Evolutionary conservation across 768 basidiomycete genomes (phyloP).

Genomic region (Leccinum subtestaceum): DNA sequence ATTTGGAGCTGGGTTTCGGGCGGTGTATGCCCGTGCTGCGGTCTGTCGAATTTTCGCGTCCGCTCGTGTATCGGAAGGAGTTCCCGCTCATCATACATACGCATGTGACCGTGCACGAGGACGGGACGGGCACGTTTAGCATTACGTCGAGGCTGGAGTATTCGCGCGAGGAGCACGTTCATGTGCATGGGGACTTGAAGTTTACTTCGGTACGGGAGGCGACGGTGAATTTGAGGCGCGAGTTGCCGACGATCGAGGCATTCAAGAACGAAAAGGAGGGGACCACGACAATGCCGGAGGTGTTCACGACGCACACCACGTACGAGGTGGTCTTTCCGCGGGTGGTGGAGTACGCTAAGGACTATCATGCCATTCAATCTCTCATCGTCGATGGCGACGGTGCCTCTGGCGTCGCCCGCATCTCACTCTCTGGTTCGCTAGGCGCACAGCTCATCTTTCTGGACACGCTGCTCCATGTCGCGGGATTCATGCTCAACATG

Average conservation of each 20-base stretch:
- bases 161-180: constrained; percentile 35
- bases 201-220: constrained; percentile 34
- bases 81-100: constrained; percentile 37
- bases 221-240: constrained; percentile 37
- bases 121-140: constrained; percentile 41
- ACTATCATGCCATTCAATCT: constrained; percentile 56
- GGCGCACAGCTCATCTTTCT: constrained; percentile 55
- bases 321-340: constrained; percentile 71
- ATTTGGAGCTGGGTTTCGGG: constrained; percentile 34
- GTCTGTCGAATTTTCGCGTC: constrained; percentile 47
- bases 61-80: constrained; percentile 46
- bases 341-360: constrained; percentile 58
- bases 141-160: constrained; percentile 41
- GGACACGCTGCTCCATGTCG: constrained; percentile 65
- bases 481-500: constrained; percentile 69
- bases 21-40: constrained; percentile 37
- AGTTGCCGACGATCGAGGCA: constrained; percentile 33
- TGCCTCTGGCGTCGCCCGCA: constrained; percentile 50
- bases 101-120: constrained; percentile 37
- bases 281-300: constrained; percentile 32
- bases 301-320: constrained; percentile 51
- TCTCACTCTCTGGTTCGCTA: constrained; percentile 43
- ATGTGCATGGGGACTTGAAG: constrained; percentile 47
- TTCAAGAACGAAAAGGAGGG: constrained; percentile 27
- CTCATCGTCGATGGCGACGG: constrained; percentile 48